phyloP scores from a whole-genome alignment of 352 stramenopile species.

The Globisporangium nunn region DNA sequence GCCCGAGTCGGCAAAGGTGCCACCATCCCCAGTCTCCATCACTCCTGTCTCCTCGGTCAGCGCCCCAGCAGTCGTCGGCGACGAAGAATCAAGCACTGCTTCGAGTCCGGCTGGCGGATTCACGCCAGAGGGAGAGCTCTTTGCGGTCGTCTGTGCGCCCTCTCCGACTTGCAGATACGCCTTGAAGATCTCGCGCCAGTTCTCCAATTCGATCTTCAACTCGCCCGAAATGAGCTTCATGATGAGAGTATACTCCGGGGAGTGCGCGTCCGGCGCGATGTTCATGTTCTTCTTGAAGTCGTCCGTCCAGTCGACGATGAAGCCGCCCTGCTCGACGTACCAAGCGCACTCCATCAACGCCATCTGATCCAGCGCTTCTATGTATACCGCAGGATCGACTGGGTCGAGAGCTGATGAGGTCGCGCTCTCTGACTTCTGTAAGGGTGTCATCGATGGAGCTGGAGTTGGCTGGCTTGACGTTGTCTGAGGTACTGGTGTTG shows the following conservation, averaged over 20 bases:
- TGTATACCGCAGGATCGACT: background rate
- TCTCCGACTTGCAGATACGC: background rate
- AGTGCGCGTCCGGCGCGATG: conserved; percentile 7
- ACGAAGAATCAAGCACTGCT: background rate
- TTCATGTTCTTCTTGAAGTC: conserved; percentile 20
- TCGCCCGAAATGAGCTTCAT: conserved; percentile 12
- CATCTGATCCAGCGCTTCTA: conserved; percentile 16
- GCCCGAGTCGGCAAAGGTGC: too few relatives aligned
- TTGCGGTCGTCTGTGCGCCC: background rate
- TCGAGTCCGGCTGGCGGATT: background rate
- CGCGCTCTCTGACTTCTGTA: background rate
- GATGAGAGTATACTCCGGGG: conserved; percentile 14
- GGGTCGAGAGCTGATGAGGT: too few relatives aligned
- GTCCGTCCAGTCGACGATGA: conserved; percentile 19
- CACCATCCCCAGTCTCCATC: background rate
- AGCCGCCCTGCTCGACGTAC: conserved; percentile 18
- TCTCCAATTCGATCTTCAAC: conserved; percentile 13
- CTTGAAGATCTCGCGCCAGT: conserved; percentile 20
- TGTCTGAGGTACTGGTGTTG: background rate
- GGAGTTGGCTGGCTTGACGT: background rate
- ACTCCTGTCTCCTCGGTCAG: background rate
- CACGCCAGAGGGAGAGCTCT: background rate
- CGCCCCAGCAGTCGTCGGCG: background rate
- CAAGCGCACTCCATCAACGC: conserved; percentile 33
- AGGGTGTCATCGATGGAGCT: background rate